These are phyloP conservation scores for Arctium minus DNA, from an alignment of 129 eudicot genomes.

Conservation along the genomic window DNA sequence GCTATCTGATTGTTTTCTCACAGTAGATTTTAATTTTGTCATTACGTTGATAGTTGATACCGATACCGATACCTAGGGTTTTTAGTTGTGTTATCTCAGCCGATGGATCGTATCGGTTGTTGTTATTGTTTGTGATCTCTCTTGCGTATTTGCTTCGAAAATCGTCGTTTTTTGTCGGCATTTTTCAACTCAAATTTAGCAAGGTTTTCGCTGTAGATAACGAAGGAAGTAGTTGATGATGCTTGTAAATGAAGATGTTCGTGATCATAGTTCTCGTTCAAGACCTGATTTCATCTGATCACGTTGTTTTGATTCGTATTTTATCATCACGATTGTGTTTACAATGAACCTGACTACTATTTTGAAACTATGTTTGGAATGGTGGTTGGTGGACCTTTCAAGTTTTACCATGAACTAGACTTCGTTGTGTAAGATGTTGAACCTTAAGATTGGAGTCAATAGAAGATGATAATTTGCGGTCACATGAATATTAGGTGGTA, in stretches of 20 bases:
- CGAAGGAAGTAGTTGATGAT: conserved; percentile 1
- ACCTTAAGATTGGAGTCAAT: neutral
- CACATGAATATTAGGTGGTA: neutral
- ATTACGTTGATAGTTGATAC: neutral
- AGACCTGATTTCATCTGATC: neutral
- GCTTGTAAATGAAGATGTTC: neutral
- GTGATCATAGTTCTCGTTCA: neutral
- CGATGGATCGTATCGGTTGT: neutral
- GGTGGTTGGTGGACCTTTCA: neutral
- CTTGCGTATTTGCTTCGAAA: neutral
- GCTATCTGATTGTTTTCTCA: neutral
- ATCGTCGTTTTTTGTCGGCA: neutral
- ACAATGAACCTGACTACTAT: neutral
- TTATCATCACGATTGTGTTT: neutral
- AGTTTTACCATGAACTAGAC: neutral
- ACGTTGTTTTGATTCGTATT: neutral
- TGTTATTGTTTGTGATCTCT: neutral
- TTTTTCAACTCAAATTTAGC: neutral
- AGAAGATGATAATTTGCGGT: neutral
- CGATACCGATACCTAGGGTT: neutral
- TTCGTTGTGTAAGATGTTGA: neutral
- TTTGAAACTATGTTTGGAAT: neutral
- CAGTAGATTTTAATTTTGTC: neutral
- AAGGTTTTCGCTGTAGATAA: neutral
- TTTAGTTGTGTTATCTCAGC: neutral